Percentiles rank a stretch among this genome's conserved stretches.
Conservation (phyloP, 306 rosid species). For the Cucurbita moschata region DNA sequence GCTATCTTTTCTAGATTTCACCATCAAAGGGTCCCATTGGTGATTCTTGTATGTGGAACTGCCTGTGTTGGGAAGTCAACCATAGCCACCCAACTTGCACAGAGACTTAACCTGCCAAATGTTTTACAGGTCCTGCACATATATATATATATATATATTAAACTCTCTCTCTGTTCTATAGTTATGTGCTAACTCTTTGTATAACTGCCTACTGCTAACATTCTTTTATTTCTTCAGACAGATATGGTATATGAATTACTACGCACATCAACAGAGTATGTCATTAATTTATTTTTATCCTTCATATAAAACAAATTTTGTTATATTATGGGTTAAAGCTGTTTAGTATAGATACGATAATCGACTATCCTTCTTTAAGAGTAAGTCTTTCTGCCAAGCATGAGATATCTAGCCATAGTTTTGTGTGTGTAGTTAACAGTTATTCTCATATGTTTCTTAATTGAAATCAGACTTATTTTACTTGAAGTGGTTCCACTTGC, state of each 20-base stretch:
- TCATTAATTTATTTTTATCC: constrained; percentile 9
- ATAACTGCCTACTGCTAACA: neutral
- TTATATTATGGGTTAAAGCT: neutral
- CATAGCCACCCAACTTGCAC: constrained; percentile 92
- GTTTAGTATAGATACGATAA: neutral
- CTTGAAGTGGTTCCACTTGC: neutral
- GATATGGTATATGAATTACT: constrained; percentile 95
- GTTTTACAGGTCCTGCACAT: constrained; percentile 57
- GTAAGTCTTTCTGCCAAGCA: neutral
- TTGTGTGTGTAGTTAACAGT: neutral
- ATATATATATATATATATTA: neutral
- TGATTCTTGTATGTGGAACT: constrained; percentile 94
- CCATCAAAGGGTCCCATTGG: constrained; percentile 90
- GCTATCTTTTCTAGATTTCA: constrained; percentile 49
- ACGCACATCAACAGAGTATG: constrained; percentile 95
- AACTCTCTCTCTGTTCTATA: constrained; percentile 6
- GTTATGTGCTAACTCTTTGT: neutral
- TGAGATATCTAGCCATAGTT: neutral
- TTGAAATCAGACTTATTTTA: neutral
- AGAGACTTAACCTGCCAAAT: constrained; percentile 88
- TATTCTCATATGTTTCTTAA: neutral
- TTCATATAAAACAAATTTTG: neutral
- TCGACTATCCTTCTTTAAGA: neutral
- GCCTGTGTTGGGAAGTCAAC: constrained; percentile 98
- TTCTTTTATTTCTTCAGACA: constrained; percentile 38